phyloP scores from a whole-genome alignment of 2,329 filamentous ascomycete species.

The Fusarium globosum region DNA sequence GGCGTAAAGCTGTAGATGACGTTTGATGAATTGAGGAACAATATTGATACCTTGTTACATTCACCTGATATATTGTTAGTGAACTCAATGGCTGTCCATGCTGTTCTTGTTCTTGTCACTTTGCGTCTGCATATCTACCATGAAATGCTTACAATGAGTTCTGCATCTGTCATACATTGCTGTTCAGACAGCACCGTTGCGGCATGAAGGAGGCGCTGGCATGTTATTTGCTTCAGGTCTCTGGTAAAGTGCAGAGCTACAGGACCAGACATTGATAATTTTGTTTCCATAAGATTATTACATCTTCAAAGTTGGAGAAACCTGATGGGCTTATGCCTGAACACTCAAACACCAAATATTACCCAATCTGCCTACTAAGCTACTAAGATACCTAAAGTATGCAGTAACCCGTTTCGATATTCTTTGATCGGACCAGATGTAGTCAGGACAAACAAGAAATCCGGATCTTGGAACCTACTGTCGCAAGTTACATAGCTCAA shows the following conservation, averaged over 20 bases:
- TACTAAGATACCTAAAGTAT: neutral
- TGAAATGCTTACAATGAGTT: neutral
- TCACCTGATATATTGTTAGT: neutral
- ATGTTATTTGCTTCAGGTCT: neutral
- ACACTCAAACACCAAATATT: neutral
- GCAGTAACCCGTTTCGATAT: neutral
- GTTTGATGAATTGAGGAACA: slow-evolving; percentile 12
- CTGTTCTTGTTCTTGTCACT: neutral
- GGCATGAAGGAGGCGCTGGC: too few relatives aligned
- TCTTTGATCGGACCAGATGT: neutral
- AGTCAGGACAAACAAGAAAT: neutral
- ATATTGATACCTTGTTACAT: neutral
- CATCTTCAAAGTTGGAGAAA: neutral
- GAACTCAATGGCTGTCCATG: neutral
- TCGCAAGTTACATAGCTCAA: neutral
- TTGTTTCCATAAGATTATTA: neutral
- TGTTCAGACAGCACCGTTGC: neutral
- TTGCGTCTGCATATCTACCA: neutral
- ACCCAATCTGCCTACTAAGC: neutral
- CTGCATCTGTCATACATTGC: neutral
- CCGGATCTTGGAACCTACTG: neutral
- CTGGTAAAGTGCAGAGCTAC: neutral
- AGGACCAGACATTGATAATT: neutral
- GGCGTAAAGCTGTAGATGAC: neutral
- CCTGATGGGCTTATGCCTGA: neutral